These are phyloP conservation scores for Cryptosporidium xiaoi DNA, from an alignment of 169 alveolate genomes.

Conservation along the genomic window DNA sequence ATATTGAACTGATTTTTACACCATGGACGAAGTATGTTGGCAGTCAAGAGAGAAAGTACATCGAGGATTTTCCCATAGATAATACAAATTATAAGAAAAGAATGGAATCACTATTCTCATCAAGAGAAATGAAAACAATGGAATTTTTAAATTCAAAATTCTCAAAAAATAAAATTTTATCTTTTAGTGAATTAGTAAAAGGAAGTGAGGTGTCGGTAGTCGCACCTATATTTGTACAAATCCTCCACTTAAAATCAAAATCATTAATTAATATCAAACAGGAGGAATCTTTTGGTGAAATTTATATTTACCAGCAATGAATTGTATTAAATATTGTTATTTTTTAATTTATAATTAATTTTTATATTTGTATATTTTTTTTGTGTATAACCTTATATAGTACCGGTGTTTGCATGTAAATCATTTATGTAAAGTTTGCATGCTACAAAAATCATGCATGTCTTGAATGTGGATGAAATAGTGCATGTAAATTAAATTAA, in stretches of 20 bases:
- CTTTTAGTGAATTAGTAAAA: slow-evolving; percentile 23
- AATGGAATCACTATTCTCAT: slow-evolving; percentile 31
- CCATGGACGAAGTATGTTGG: slow-evolving; percentile 65
- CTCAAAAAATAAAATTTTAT: not conserved
- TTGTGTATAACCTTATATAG: not conserved
- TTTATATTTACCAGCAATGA: slow-evolving; percentile 16
- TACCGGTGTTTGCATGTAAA: slow-evolving; percentile 17
- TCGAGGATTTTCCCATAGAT: not conserved
- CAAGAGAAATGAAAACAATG: slow-evolving; percentile 67
- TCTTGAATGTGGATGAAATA: slow-evolving; percentile 57
- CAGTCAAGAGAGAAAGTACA: slow-evolving; percentile 9
- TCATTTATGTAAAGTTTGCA: slow-evolving; percentile 2
- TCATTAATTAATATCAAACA: slow-evolving; percentile 54
- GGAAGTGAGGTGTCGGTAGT: slow-evolving; percentile 23
- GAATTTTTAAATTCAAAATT: slow-evolving; percentile 40
- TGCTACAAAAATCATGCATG: slow-evolving; percentile 34
- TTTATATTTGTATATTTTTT: not conserved
- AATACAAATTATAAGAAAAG: slow-evolving; percentile 2
- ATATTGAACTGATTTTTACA: slow-evolving; percentile 39
- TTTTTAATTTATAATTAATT: slow-evolving; percentile 1
- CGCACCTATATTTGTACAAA: slow-evolving; percentile 70
- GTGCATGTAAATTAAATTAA: slow-evolving; percentile 7
- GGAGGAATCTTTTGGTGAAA: slow-evolving; percentile 48
- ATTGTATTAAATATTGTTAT: not conserved
- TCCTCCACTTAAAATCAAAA: slow-evolving; percentile 55